Evolutionary conservation across 352 stramenopile species (phyloP), one percentile per base, ranked within the genome.

Genomic region (Phytophthora sojae): DNA sequence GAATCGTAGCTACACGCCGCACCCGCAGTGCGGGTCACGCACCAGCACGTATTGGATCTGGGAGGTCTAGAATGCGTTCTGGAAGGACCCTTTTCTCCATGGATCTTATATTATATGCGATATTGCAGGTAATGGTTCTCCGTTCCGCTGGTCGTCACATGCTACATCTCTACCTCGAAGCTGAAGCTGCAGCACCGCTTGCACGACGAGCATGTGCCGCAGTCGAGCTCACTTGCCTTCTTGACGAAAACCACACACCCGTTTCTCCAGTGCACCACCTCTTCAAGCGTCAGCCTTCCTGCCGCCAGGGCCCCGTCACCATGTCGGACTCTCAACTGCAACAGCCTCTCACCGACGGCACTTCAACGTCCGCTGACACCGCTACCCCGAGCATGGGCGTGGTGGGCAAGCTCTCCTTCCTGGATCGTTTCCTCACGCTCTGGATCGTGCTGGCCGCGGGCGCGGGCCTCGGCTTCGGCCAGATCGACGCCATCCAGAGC

Each of bases 381-480:
- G 45, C 45, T 11, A 17, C 45, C 17, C 47, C 47, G n/a, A 19
- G 23, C 19, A 6, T 54, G 47, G 47, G 47, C 55, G 55, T 52
- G 19, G 14, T 77, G 21, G 19, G n/a, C 12, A 71, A 73, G 29
- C 65, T 88, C 3, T 81, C 61, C 12, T 72, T 85, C 47, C 67
- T 85, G 21, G 74, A 85, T 30, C 71, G 72, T 44, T 85, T 82
- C 60, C 73, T 89, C 29, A 79, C 77, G 57, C 68, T 87, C 9
- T 89, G 81, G 77, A 85, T 89, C 63, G 29, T 86, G 21, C 23
- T 83, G 19, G 78, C 77, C 4, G 78, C 79, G 8, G 71, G 51
- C 11, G 29, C 65, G 4, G 79, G 79, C 0, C 71, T 86, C 15
- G 70, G 54, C 0, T 67, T 86, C 39, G 79, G 79, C 11, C 79